These are phyloP conservation scores for Dimargaris xerosporica DNA, from an alignment of 192 early-diverging fungal genomes.

Conservation along the genomic window DNA sequence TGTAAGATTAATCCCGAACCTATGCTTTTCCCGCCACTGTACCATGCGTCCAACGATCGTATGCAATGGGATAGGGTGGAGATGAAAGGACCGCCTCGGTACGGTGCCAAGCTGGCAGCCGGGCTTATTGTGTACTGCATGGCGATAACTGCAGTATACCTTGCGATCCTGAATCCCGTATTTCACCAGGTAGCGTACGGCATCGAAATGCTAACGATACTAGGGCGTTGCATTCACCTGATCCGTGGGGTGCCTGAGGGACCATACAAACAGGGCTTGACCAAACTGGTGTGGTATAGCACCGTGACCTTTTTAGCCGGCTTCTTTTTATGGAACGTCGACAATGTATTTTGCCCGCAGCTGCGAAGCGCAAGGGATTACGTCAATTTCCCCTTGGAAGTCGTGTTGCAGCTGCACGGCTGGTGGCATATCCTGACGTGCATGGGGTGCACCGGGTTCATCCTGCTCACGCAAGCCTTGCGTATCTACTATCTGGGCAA, in stretches of 20 bases:
- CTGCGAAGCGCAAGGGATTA: too few species aligned
- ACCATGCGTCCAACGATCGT: too few species aligned
- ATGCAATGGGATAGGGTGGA: too few species aligned
- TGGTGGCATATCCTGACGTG: slow-evolving; percentile 54
- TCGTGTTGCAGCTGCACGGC: slow-evolving; percentile 44
- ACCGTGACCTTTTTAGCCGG: slow-evolving; percentile 33
- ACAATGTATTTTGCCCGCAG: slow-evolving; percentile 51
- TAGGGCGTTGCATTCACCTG: slow-evolving; percentile 30
- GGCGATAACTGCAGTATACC: slow-evolving; percentile 38
- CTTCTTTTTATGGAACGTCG: slow-evolving; percentile 64
- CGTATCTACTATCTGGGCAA: slow-evolving; percentile 22
- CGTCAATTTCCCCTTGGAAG: slow-evolving; percentile 27
- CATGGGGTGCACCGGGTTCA: slow-evolving; percentile 23
- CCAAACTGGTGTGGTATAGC: too few species aligned
- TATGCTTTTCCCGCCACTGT: too few species aligned
- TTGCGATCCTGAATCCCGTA: slow-evolving; percentile 48
- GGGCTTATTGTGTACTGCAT: slow-evolving; percentile 33
- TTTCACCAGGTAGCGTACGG: slow-evolving; percentile 52
- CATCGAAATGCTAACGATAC: slow-evolving; percentile 31
- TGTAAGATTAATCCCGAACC: too few species aligned
- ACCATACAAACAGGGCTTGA: too few species aligned
- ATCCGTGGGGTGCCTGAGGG: too few species aligned
- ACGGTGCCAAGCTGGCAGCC: too few species aligned
- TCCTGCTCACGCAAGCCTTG: slow-evolving; percentile 27
- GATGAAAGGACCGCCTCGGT: too few species aligned